Evolutionary conservation across 2,329 filamentous ascomycete genomes (phyloP).

Genomic region (Fusarium begoniae): DNA sequence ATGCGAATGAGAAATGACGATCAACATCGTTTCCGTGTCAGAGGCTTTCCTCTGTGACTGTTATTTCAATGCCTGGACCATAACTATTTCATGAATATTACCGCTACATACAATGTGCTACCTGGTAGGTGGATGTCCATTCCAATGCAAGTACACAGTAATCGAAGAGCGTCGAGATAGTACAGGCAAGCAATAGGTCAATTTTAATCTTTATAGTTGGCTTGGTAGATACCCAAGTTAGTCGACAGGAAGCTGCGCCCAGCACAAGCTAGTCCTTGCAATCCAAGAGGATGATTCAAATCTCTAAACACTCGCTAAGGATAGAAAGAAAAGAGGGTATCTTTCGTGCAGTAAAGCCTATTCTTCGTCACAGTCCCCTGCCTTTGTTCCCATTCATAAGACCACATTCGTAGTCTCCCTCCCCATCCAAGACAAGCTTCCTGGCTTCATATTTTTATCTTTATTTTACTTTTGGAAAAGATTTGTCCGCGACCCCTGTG

Average conservation of each 20-base stretch:
- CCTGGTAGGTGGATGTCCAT: background rate
- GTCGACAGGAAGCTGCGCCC: background rate
- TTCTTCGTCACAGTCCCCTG: background rate
- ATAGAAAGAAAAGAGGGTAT: conserved; percentile 20
- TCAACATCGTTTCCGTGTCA: too few species aligned
- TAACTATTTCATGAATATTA: background rate
- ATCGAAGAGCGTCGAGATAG: background rate
- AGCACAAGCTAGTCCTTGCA: background rate
- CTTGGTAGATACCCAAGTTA: background rate
- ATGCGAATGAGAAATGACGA: background rate
- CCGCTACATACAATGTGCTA: background rate
- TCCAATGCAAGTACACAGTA: background rate
- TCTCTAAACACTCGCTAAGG: background rate
- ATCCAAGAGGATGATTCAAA: background rate
- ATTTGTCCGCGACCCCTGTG: conserved; percentile 49
- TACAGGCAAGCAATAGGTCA: background rate
- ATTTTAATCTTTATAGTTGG: background rate
- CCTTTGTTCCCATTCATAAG: background rate
- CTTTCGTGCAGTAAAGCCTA: background rate
- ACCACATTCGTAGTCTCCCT: background rate
- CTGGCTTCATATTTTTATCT: background rate
- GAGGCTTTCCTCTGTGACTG: background rate
- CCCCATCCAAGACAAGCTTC: background rate
- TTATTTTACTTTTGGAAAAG: conserved; percentile 45
- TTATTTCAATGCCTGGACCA: background rate